phyloP scores from a whole-genome alignment of 2,329 filamentous ascomycete species.

The Keithomyces neogunnii region DNA sequence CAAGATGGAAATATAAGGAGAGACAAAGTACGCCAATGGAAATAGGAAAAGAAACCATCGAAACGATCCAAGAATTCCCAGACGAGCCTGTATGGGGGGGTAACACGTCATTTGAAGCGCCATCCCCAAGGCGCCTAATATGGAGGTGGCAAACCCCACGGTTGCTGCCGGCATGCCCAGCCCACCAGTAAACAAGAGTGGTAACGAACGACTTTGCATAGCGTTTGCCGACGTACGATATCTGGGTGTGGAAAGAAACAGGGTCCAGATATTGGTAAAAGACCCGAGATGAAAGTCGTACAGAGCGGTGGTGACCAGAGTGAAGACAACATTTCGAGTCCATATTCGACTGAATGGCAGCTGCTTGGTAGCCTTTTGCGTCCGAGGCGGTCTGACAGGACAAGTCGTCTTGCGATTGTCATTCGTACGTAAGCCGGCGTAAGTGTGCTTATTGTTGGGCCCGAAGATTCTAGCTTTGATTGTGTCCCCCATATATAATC shows the following conservation, averaged over 20 bases:
- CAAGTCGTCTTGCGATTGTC: neutral
- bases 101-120: constrained; percentile 61
- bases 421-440: neutral
- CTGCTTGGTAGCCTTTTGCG: constrained; percentile 6
- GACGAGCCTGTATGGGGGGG: constrained; percentile 52
- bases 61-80: constrained; percentile 61
- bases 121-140: constrained; percentile 62
- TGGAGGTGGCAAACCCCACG: constrained; percentile 61
- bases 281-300: constrained; percentile 63
- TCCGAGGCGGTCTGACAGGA: neutral
- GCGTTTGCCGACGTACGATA: constrained; percentile 19
- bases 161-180: constrained; percentile 58
- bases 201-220: constrained; percentile 23
- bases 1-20: constrained; percentile 58
- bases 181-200: constrained; percentile 54
- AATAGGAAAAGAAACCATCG: constrained; percentile 57
- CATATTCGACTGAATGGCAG: constrained; percentile 34
- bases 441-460: neutral
- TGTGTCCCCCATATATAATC: constrained; percentile 27
- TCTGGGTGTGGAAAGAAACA: constrained; percentile 62
- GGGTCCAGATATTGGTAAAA: constrained; percentile 60
- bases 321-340: constrained; percentile 40
- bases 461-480: constrained; percentile 14
- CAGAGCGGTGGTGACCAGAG: constrained; percentile 55
- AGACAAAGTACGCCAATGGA: constrained; percentile 57